Percentiles rank a stretch among this genome's conserved stretches.
Evolutionary conservation across 345 rosid species (phyloP).

Genomic region (Ceriops tagal): DNA sequence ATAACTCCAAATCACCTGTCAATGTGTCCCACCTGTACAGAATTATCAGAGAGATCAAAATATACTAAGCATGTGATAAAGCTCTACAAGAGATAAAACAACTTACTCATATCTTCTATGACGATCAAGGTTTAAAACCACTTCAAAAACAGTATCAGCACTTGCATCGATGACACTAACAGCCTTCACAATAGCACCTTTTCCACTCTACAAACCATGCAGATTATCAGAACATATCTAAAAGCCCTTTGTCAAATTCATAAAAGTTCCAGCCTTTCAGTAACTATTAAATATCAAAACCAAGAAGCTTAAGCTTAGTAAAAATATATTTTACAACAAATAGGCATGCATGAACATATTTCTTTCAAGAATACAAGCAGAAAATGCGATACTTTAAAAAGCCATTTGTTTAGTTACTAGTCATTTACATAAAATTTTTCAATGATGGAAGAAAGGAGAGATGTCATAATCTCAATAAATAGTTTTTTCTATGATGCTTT

Average conservation of each 20-base stretch:
- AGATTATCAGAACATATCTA: slow-evolving; percentile 9
- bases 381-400: no score
- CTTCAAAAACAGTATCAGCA: slow-evolving; percentile 87
- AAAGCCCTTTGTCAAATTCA: background rate
- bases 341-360: no score
- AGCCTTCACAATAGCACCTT: slow-evolving; percentile 81
- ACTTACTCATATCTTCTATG: slow-evolving; percentile 89
- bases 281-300: background rate
- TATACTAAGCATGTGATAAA: slow-evolving; percentile 14
- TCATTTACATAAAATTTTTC: no score
- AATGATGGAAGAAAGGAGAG: no score
- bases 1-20: slow-evolving; percentile 79
- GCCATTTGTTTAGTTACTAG: no score
- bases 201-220: slow-evolving; percentile 47
- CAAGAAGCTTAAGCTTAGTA: no score
- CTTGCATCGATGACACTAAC: slow-evolving; percentile 80
- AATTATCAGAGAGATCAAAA: slow-evolving; percentile 28
- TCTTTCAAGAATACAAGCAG: no score
- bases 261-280: background rate
- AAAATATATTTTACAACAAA: no score
- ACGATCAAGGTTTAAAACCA: slow-evolving; percentile 62
- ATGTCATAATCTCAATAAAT: no score
- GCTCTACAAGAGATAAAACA: slow-evolving; percentile 16
- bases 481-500: no score
- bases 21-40: slow-evolving; percentile 90